A percentile compares a stretch with the other conserved stretches of the same genome.
Conservation (phyloP, 2,329 filamentous ascomycete species). For the Beauveria australis region DNA sequence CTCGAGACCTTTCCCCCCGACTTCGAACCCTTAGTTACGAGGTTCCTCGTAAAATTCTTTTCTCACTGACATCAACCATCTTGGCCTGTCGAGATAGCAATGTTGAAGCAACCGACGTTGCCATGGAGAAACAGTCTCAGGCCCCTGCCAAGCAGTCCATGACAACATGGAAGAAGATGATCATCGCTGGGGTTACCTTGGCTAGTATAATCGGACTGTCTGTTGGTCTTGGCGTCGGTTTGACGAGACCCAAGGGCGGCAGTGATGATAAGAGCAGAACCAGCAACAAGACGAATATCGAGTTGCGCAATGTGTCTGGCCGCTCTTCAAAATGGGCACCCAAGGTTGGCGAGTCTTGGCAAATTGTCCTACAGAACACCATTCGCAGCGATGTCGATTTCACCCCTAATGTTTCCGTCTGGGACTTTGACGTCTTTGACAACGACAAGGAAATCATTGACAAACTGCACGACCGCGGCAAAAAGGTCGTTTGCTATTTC, state of each 20-base stretch:
- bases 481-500: slow-evolving; percentile 68
- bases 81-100: not conserved
- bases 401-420: slow-evolving; percentile 41
- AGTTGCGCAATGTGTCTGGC: slow-evolving; percentile 15
- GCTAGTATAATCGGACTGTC: slow-evolving; percentile 34
- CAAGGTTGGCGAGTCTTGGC: slow-evolving; percentile 45
- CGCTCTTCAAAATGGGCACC: slow-evolving; percentile 41
- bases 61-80: not conserved
- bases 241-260: slow-evolving; percentile 28
- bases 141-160: slow-evolving; percentile 9
- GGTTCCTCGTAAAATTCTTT: too few relatives aligned
- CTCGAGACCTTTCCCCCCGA: not conserved
- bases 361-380: slow-evolving; percentile 47
- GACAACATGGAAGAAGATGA: slow-evolving; percentile 25
- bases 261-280: slow-evolving; percentile 10
- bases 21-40: not conserved
- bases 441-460: slow-evolving; percentile 36
- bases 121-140: not conserved
- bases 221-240: slow-evolving; percentile 49
- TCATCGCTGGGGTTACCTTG: slow-evolving; percentile 18
- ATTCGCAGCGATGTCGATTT: slow-evolving; percentile 31
- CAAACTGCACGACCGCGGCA: slow-evolving; percentile 46
- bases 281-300: slow-evolving; percentile 14
- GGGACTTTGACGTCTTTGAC: slow-evolving; percentile 47
- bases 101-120: not conserved